Evolutionary conservation across 805 yeast species (phyloP).

Genomic region (Brettanomyces sp.): DNA sequence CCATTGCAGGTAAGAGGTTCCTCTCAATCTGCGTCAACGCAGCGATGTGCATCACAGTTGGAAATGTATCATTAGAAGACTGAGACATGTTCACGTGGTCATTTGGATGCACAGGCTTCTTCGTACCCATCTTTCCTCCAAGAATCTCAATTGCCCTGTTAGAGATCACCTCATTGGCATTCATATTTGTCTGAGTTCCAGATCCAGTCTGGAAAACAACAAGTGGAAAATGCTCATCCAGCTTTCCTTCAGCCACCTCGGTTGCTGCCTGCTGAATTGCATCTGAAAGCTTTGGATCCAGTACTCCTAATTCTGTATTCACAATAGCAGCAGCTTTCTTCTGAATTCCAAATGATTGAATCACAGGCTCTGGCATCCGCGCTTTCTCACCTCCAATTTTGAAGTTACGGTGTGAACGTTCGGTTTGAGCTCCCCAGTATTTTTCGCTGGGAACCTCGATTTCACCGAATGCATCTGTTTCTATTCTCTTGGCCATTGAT

Average conservation of each 20-base stretch:
- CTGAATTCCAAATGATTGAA: slow-evolving; percentile 85
- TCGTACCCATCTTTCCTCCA: slow-evolving; percentile 89
- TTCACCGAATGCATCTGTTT: slow-evolving; percentile 95
- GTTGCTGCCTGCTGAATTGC: slow-evolving; percentile 93
- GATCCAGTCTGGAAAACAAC: slow-evolving; percentile 99
- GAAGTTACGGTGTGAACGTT: slow-evolving; percentile 86
- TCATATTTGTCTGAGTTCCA: slow-evolving; percentile 98
- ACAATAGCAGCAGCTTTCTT: slow-evolving; percentile 94
- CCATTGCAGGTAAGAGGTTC: slow-evolving; percentile 72
- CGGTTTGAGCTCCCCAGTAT: slow-evolving; percentile 99
- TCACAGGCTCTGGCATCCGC: slow-evolving; percentile 82
- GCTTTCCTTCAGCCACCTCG: slow-evolving; percentile 88
- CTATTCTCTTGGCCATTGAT: slow-evolving; percentile 44
- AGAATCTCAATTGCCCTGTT: slow-evolving; percentile 95
- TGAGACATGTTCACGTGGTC: slow-evolving; percentile 98
- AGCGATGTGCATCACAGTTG: slow-evolving; percentile 99
- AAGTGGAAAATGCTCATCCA: slow-evolving; percentile 90
- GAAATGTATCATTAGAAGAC: slow-evolving; percentile 98
- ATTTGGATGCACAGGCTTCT: slow-evolving; percentile 94
- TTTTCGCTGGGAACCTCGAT: slow-evolving; percentile 70
- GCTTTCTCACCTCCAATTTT: slow-evolving; percentile 92
- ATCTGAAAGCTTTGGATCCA: slow-evolving; percentile 73
- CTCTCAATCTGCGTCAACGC: slow-evolving; percentile 83
- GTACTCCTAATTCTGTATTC: slow-evolving; percentile 68
- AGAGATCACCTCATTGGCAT: slow-evolving; percentile 96